These are phyloP conservation scores for Nemophila menziesii DNA, from an alignment of 257 asterid genomes.

Conservation along the genomic window DNA sequence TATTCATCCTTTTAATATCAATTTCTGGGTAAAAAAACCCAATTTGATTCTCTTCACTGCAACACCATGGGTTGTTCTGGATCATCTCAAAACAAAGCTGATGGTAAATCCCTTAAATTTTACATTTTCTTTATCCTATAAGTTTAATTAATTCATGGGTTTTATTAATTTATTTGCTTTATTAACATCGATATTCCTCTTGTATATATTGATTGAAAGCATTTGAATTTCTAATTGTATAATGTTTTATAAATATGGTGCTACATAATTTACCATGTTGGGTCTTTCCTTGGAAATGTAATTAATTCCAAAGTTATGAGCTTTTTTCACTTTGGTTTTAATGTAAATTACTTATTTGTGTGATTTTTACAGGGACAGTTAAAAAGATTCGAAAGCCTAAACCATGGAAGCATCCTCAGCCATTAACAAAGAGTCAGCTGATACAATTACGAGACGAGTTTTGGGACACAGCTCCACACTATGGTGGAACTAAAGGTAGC, in stretches of 20 bases:
- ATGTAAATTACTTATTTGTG: background rate
- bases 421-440: constrained; percentile 70
- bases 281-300: too few relatives aligned
- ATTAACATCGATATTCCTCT: background rate
- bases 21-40: background rate
- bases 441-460: constrained; percentile 70
- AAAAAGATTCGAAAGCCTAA: constrained; percentile 57
- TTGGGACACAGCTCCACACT: constrained; percentile 90
- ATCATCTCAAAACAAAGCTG: constrained; percentile 49
- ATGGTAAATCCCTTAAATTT: constrained; percentile 18
- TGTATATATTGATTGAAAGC: too few relatives aligned
- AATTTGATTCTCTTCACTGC: constrained; percentile 3
- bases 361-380: constrained; percentile 21
- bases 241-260: too few relatives aligned
- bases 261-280: too few relatives aligned
- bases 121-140: background rate
- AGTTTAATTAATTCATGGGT: background rate
- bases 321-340: background rate
- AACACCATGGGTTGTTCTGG: constrained; percentile 66
- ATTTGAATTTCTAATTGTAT: too few relatives aligned
- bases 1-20: background rate
- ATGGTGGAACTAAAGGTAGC: constrained; percentile 81
- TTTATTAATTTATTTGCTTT: background rate
- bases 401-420: constrained; percentile 83
- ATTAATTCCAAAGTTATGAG: background rate